Evolutionary conservation across 2,329 filamentous ascomycete species (phyloP).

Genomic region (Talaromyces sp.): DNA sequence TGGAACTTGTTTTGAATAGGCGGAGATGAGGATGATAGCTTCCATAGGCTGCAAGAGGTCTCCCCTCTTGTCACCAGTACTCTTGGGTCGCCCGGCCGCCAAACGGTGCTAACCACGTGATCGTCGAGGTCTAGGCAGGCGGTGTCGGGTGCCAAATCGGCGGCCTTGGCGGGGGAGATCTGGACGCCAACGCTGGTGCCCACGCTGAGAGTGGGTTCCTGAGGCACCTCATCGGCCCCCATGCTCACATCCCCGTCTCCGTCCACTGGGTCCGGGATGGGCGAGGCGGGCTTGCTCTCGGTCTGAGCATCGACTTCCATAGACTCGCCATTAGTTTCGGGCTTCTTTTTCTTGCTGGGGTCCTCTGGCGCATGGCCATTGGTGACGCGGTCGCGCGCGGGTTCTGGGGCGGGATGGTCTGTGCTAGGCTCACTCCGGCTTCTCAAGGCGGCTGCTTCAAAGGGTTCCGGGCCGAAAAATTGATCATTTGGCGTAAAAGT

Average conservation of each 20-base stretch:
- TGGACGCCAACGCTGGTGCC: slow-evolving; percentile 52
- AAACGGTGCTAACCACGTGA: slow-evolving; percentile 46
- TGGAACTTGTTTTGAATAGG: slow-evolving; percentile 41
- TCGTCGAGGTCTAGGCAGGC: slow-evolving; percentile 43
- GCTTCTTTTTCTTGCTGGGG: slow-evolving; percentile 39
- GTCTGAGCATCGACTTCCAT: slow-evolving; percentile 46
- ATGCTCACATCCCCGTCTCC: slow-evolving; percentile 50
- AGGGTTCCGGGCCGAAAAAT: slow-evolving; percentile 52
- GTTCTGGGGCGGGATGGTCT: slow-evolving; percentile 37
- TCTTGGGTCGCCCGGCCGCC: slow-evolving; percentile 50
- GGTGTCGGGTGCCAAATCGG: slow-evolving; percentile 50
- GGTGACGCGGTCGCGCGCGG: slow-evolving; percentile 36
- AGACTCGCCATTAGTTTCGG: slow-evolving; percentile 36
- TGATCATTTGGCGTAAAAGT: slow-evolving; percentile 42
- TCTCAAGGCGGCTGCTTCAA: slow-evolving; percentile 35
- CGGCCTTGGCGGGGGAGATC: slow-evolving; percentile 51
- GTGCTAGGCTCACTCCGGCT: slow-evolving; percentile 34
- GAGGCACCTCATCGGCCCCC: slow-evolving; percentile 33
- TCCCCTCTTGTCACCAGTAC: slow-evolving; percentile 48
- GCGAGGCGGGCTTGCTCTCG: slow-evolving; percentile 27
- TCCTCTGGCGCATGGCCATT: slow-evolving; percentile 43
- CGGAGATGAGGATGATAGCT: slow-evolving; percentile 33
- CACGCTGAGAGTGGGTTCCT: slow-evolving; percentile 43
- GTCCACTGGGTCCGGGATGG: slow-evolving; percentile 34
- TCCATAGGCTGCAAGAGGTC: slow-evolving; percentile 50